phyloP scores from a whole-genome alignment of 805 yeast species.

The Barnettozyma pratensis region DNA sequence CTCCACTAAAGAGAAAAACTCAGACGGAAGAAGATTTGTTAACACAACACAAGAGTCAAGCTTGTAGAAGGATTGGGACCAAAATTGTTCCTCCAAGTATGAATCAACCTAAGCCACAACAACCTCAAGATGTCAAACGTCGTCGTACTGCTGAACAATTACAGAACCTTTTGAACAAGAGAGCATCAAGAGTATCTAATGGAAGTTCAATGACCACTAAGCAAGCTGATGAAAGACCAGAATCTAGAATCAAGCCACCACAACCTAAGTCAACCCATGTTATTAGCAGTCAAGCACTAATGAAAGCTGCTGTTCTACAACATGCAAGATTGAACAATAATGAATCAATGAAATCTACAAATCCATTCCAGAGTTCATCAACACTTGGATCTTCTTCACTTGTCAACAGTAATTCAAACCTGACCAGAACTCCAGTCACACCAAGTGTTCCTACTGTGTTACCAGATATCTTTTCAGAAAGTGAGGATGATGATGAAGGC shows the following conservation, averaged over 20 bases:
- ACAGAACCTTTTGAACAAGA: constrained; percentile 17
- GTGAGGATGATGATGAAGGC: constrained; percentile 50
- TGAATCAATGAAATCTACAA: constrained; percentile 8
- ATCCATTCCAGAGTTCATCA: constrained; percentile 10
- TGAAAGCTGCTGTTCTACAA: constrained; percentile 31
- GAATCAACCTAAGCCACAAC: constrained; percentile 1
- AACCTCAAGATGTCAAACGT: constrained; percentile 20
- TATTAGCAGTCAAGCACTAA: constrained; percentile 20
- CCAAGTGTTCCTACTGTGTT: constrained; percentile 23
- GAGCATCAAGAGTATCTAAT: constrained; percentile 23
- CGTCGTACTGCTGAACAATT: constrained; percentile 23
- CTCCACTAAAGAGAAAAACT: constrained; percentile 11
- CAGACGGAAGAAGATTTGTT: constrained; percentile 18
- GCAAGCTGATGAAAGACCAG: constrained; percentile 1
- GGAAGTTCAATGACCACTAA: constrained; percentile 1
- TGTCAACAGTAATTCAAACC: neutral
- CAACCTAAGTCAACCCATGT: constrained; percentile 9
- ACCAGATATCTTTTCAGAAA: constrained; percentile 46
- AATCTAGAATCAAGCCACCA: neutral
- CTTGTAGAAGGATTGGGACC: constrained; percentile 21
- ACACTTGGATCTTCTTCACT: neutral
- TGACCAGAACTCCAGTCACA: constrained; percentile 13
- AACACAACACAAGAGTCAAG: constrained; percentile 8
- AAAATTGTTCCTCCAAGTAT: constrained; percentile 20
- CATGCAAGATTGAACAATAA: constrained; percentile 24